Evolutionary conservation across 2,329 filamentous ascomycete species (phyloP), one percentile per base, ranked within the genome.

Genomic region (Ampelomyces quisqualis): DNA sequence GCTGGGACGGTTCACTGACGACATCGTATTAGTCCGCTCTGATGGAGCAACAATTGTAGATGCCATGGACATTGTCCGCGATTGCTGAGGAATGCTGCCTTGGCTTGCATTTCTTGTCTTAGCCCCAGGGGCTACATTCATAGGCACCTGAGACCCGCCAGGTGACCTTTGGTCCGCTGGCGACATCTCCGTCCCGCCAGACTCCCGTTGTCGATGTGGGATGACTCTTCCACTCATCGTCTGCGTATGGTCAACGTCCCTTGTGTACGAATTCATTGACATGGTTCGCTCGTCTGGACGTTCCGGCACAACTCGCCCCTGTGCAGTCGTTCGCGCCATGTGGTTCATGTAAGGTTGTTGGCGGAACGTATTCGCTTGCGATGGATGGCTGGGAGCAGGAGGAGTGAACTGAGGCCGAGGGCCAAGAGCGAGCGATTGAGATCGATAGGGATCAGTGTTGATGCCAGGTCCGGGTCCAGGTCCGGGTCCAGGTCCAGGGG

Each of bases 141-240:
- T 38, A 11, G 52, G 49, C 6, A 57, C 47, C 6, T 56, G 53
- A 17, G 60, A 52, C 20, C 51, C 49, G n/a, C 48, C 45, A 24
- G 54, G 49, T 17, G 46, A 38, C 37, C 55, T 47, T 26, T 46
- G 54, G 18, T 55, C 58, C 14, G 34, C 45, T 5, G 51, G 45
- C n/a, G 51, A 44, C 20, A 48, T 42, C 10, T 64, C 63, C 7
- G 53, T 43, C 3, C 49, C 64, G n/a, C 62, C 67, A 9, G 80
- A 81, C 43, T 82, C 81, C 45, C 80, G 74, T 50, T 78, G 76
- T 69, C 87, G 79, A 58, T 84, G 87, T 2, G 93, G 93, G 53
- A 98, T 95, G 14, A 95, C 78, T 53, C 93, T 81, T 33, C 93
- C 93, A 64, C 88, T 95, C 81, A 91, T 94, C 5, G 90, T 96